Conservation (phyloP, 2,329 filamentous ascomycete species). For the Fusarium subtropicale region DNA sequence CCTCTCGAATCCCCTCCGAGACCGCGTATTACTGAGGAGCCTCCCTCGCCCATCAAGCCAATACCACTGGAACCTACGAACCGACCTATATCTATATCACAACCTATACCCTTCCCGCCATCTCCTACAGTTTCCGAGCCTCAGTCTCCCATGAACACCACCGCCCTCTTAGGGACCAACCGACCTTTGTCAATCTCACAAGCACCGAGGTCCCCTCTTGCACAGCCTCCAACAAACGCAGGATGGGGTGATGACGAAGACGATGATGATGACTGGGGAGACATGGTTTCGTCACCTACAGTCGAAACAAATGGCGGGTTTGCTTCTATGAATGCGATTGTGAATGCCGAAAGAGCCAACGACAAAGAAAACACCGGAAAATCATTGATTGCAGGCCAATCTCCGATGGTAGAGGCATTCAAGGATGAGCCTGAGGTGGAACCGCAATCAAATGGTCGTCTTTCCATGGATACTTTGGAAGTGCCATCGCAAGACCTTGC, state of each 20-base stretch:
- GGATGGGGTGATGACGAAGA: conserved; percentile 51
- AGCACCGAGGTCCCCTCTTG: conserved; percentile 39
- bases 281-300: conserved; percentile 62
- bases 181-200: conserved; percentile 34
- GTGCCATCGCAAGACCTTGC: conserved; percentile 9
- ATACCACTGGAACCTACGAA: conserved; percentile 33
- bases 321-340: conserved; percentile 35
- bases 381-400: conserved; percentile 15
- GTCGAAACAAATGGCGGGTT: conserved; percentile 31
- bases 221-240: conserved; percentile 37
- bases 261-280: conserved; percentile 70
- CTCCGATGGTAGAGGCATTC: conserved; percentile 18
- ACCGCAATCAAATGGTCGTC: conserved; percentile 5
- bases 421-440: background rate
- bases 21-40: conserved; percentile 20
- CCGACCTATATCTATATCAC: conserved; percentile 35
- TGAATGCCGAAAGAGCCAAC: background rate
- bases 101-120: conserved; percentile 32
- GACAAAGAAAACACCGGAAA: conserved; percentile 16
- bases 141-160: conserved; percentile 23
- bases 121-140: conserved; percentile 30
- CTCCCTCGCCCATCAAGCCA: conserved; percentile 33
- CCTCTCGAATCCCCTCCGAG: conserved; percentile 7
- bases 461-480: conserved; percentile 23
- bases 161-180: conserved; percentile 20